phyloP scores from a whole-genome alignment of 805 yeast genomes.

The Candida tallmaniae region DNA sequence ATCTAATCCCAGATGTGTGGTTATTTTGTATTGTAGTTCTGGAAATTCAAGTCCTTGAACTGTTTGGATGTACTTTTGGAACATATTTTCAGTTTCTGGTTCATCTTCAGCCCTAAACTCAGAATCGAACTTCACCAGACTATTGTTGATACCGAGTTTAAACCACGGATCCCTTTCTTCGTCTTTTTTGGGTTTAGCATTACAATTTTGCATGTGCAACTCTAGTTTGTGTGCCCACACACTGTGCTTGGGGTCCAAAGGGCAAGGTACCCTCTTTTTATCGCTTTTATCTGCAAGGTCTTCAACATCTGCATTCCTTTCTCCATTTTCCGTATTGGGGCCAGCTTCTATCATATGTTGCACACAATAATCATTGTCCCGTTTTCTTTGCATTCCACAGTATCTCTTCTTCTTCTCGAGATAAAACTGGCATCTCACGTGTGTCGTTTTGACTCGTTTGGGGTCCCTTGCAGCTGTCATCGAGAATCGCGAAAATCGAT shows the following conservation, averaged over 20 bases:
- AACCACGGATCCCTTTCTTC: constrained; percentile 48
- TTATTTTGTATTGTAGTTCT: constrained; percentile 14
- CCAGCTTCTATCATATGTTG: constrained; percentile 45
- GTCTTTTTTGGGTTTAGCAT: constrained; percentile 29
- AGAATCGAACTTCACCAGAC: no score
- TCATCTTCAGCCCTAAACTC: constrained; percentile 4
- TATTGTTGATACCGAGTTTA: constrained; percentile 42
- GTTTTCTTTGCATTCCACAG: constrained; percentile 59
- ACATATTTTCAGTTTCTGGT: constrained; percentile 3
- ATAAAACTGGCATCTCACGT: constrained; percentile 41
- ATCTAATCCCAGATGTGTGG: constrained; percentile 20
- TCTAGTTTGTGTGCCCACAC: constrained; percentile 58
- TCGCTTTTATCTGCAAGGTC: no score
- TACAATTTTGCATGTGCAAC: constrained; percentile 61
- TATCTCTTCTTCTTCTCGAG: constrained; percentile 47
- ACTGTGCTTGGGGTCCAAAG: constrained; percentile 70
- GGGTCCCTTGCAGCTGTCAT: neutral
- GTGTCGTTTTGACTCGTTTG: neutral
- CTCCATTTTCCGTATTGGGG: constrained; percentile 13
- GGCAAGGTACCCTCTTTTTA: constrained; percentile 60
- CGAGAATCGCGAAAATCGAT: neutral
- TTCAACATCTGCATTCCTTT: no score
- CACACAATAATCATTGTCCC: constrained; percentile 50
- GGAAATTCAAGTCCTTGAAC: constrained; percentile 7
- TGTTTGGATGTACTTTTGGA: neutral